These are phyloP conservation scores for Pythium aristosporum DNA, from an alignment of 352 stramenopile genomes.

Conservation along the genomic window DNA sequence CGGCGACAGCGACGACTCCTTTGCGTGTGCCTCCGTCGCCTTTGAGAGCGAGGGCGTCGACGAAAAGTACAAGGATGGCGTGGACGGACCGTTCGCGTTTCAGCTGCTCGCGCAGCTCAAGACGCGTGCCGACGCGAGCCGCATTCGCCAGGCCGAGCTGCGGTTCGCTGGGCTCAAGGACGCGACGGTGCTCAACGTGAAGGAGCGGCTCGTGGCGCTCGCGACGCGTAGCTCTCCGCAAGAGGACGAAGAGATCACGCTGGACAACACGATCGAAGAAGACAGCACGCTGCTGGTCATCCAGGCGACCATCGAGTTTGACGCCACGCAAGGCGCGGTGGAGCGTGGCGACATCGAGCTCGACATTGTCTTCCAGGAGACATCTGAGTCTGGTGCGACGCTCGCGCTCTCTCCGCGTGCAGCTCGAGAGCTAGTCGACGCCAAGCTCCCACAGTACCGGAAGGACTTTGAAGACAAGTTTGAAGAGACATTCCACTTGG, in stretches of 20 bases:
- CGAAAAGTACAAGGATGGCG: background rate
- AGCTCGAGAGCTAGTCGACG: conserved; percentile 4
- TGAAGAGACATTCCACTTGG: conserved; percentile 50
- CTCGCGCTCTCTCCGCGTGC: conserved; percentile 24
- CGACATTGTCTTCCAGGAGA: conserved; percentile 69
- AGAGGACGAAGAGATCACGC: conserved; percentile 45
- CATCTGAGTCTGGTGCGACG: conserved; percentile 4
- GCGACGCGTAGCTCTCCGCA: conserved; percentile 30
- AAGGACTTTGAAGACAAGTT: conserved; percentile 58
- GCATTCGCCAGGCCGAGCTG: conserved; percentile 40
- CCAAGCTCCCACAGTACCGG: background rate
- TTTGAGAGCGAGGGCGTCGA: conserved; percentile 41
- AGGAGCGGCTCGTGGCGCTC: conserved; percentile 53
- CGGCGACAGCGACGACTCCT: conserved; percentile 2
- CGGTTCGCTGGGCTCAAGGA: conserved; percentile 58
- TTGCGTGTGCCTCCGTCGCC: conserved; percentile 39
- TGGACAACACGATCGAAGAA: conserved; percentile 73
- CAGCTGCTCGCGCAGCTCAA: conserved; percentile 52
- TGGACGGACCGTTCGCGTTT: conserved; percentile 42
- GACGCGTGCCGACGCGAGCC: conserved; percentile 17
- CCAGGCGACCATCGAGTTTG: conserved; percentile 57
- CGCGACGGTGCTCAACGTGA: conserved; percentile 70
- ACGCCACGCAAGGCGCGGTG: conserved; percentile 30
- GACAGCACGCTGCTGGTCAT: conserved; percentile 67
- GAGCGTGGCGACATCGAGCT: conserved; percentile 49